Percentiles rank a stretch among this genome's conserved stretches.
phyloP scores from a whole-genome alignment of 2,329 filamentous ascomycete species.

The Lasiodiplodia theobromae region DNA sequence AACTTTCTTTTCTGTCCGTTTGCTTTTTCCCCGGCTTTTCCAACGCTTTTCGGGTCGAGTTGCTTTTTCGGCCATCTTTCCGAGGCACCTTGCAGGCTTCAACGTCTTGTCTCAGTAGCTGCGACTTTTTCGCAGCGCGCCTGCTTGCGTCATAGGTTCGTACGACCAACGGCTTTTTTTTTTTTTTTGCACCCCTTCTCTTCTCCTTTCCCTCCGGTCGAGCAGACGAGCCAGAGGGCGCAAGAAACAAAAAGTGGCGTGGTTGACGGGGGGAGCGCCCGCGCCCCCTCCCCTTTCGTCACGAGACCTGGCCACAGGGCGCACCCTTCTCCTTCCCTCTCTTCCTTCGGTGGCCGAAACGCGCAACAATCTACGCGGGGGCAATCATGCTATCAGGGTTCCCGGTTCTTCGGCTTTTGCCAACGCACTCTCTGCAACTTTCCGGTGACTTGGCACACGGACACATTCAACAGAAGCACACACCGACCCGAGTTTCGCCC shows the following conservation, averaged over 20 bases:
- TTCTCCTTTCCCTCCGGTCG: background rate
- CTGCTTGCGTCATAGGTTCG: conserved; percentile 11
- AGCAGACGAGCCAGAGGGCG: background rate
- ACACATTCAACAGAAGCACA: background rate
- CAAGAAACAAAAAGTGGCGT: background rate
- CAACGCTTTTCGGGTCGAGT: background rate
- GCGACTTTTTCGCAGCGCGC: background rate
- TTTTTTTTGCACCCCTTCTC: background rate
- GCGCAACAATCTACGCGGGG: conserved; percentile 9
- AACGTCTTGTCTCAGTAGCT: conserved; percentile 1
- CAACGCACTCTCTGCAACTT: background rate
- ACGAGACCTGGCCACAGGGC: background rate
- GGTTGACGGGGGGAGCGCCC: background rate
- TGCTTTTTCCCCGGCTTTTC: background rate
- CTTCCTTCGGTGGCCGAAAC: background rate
- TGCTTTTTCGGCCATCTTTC: conserved; percentile 12
- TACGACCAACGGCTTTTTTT: background rate
- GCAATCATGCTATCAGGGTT: background rate
- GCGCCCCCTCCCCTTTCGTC: conserved; percentile 7
- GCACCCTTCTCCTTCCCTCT: background rate
- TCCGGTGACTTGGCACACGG: background rate
- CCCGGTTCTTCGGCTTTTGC: background rate
- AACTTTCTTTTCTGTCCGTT: conserved; percentile 4
- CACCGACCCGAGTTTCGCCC: background rate
- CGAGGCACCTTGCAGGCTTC: conserved; percentile 10